A percentile compares a stretch with the other conserved stretches of the same genome.
These are phyloP conservation scores for Petunia axillaris DNA, from an alignment of 257 asterid species.

Conservation along the genomic window DNA sequence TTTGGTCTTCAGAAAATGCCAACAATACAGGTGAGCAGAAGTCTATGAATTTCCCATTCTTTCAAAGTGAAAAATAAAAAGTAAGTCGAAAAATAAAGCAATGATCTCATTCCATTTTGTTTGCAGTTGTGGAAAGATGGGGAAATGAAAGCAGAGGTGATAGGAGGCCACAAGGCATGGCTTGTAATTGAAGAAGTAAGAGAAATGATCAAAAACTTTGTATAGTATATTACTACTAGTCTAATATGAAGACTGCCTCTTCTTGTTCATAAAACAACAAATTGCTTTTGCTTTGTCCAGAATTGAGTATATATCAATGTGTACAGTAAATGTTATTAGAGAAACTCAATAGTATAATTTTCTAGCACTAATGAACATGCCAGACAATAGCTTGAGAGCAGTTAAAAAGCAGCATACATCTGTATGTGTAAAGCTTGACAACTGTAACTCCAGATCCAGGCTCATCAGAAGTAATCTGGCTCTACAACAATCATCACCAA, in stretches of 20 bases:
- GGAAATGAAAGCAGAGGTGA: slow-evolving; percentile 90
- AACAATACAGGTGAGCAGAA: slow-evolving; percentile 82
- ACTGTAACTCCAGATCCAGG: slow-evolving; percentile 83
- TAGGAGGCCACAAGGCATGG: slow-evolving; percentile 97
- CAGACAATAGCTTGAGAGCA: too few relatives aligned
- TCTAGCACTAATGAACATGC: too few relatives aligned
- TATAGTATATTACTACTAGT: slow-evolving; percentile 9
- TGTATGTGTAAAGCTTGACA: slow-evolving; percentile 68
- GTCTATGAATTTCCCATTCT: neutral
- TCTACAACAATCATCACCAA: slow-evolving; percentile 50
- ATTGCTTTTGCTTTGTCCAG: neutral
- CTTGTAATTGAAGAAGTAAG: slow-evolving; percentile 92
- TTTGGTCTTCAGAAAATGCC: slow-evolving; percentile 82
- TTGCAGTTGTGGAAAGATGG: slow-evolving; percentile 91
- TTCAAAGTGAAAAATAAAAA: neutral
- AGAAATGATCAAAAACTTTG: slow-evolving; percentile 65
- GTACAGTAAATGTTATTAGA: neutral
- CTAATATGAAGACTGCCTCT: neutral
- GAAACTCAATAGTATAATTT: too few relatives aligned
- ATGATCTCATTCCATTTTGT: neutral
- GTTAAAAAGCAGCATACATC: slow-evolving; percentile 41
- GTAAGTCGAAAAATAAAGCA: neutral
- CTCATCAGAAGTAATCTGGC: slow-evolving; percentile 78
- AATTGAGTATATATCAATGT: neutral
- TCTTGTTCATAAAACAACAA: slow-evolving; percentile 14